Conservation (phyloP, 1,284 basidiomycete species). For the Moesziomyces globuligerus region DNA sequence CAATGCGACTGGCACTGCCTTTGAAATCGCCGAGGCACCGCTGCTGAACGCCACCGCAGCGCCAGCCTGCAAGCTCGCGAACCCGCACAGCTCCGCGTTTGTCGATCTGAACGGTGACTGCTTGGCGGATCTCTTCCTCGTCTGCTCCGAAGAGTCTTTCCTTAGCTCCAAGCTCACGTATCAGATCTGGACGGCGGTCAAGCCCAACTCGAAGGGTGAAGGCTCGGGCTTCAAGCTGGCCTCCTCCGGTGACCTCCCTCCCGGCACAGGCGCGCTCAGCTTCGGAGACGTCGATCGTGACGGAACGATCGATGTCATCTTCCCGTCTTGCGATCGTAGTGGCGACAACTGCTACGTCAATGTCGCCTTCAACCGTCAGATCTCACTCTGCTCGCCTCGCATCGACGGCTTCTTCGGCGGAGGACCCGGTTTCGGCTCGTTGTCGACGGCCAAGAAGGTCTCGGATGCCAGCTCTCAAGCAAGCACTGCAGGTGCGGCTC, state of each 20-base stretch:
- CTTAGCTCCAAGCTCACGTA: conserved; percentile 70
- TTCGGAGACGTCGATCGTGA: conserved; percentile 97
- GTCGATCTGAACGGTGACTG: conserved; percentile 96
- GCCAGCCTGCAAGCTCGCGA: conserved; percentile 76
- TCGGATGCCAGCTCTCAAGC: not conserved
- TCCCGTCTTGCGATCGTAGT: conserved; percentile 77
- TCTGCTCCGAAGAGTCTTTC: conserved; percentile 74
- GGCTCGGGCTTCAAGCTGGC: conserved; percentile 78
- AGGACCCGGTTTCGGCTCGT: conserved; percentile 27
- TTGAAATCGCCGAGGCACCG: conserved; percentile 29
- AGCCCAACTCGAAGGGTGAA: conserved; percentile 27
- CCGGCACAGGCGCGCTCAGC: conserved; percentile 80
- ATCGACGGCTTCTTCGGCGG: conserved; percentile 54
- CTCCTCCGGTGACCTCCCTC: conserved; percentile 77
- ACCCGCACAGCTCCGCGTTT: conserved; percentile 94
- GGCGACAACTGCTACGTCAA: conserved; percentile 80
- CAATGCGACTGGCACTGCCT: conserved; percentile 26
- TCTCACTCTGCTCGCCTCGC: conserved; percentile 76
- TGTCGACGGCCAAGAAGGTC: conserved; percentile 9
- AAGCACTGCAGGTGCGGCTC: not conserved
- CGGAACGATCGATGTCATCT: conserved; percentile 94
- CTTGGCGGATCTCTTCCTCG: conserved; percentile 88
- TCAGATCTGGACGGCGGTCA: conserved; percentile 81
- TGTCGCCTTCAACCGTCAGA: conserved; percentile 92
- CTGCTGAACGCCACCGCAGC: conserved; percentile 25